Conservation (phyloP, 129 eudicot genomes). For the Apium graveolens region DNA sequence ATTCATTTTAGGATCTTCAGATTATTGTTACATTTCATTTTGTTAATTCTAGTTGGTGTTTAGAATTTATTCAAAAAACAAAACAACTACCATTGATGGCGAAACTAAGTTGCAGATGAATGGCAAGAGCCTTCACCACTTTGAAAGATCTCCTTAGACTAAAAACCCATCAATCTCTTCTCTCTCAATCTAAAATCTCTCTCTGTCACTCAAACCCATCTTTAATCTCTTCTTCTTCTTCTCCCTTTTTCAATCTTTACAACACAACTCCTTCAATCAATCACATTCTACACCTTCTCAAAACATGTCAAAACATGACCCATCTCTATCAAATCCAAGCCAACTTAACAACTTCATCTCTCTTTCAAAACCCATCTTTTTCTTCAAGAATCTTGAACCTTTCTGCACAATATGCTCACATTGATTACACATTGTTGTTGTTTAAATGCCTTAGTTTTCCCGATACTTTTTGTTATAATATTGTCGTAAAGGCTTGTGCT, state of each 20-base stretch:
- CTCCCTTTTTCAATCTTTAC: neutral
- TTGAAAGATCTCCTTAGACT: constrained; percentile 11
- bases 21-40: too few species aligned
- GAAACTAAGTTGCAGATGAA: constrained; percentile 24
- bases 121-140: constrained; percentile 41
- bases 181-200: constrained; percentile 16
- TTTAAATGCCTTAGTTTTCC: constrained; percentile 39
- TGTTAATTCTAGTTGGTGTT: too few species aligned
- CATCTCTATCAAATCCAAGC: constrained; percentile 61
- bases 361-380: constrained; percentile 42
- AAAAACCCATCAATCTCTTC: constrained; percentile 10
- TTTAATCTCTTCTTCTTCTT: constrained; percentile 1
- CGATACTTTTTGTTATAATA: constrained; percentile 56
- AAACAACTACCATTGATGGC: too few species aligned
- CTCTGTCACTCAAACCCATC: constrained; percentile 7
- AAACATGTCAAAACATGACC: constrained; percentile 26
- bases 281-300: constrained; percentile 11
- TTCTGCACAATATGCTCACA: constrained; percentile 27
- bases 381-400: constrained; percentile 46
- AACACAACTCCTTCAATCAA: neutral
- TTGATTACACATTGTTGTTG: constrained; percentile 37
- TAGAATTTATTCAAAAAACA: too few species aligned
- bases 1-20: too few species aligned
- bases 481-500: constrained; percentile 53
- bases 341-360: constrained; percentile 47